Evolutionary conservation across 2,329 filamentous ascomycete species (phyloP).

Genomic region (Truncatella angustata): DNA sequence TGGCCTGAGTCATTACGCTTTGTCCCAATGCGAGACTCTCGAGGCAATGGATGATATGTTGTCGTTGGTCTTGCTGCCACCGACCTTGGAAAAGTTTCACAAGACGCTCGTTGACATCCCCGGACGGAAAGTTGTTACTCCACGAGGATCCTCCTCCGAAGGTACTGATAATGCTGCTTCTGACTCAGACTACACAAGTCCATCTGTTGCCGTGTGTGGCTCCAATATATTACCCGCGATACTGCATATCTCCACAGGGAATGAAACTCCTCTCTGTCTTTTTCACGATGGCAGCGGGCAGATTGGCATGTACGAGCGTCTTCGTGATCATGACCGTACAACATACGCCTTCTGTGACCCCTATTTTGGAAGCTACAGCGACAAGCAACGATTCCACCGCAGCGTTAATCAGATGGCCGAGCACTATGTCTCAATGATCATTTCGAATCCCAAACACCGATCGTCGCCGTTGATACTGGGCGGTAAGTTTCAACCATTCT

Average conservation of each 20-base stretch:
- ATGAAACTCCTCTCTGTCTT: constrained; percentile 4
- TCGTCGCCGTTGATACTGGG: constrained; percentile 4
- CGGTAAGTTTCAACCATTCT: constrained; percentile 4
- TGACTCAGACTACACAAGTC: neutral
- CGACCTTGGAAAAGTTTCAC: neutral
- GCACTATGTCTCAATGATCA: constrained; percentile 7
- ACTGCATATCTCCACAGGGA: neutral
- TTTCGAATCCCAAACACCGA: neutral
- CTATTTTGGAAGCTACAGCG: constrained; percentile 4
- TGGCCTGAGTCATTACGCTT: constrained; percentile 5
- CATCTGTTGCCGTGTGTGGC: neutral
- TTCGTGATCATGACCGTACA: constrained; percentile 7
- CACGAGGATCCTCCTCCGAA: neutral
- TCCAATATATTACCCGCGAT: neutral
- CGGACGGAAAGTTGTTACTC: neutral
- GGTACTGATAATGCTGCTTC: neutral
- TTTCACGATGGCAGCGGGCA: constrained; percentile 13
- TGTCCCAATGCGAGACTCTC: constrained; percentile 8
- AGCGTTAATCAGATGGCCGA: constrained; percentile 15
- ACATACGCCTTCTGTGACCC: constrained; percentile 11
- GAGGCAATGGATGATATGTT: constrained; percentile 1
- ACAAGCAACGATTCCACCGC: neutral
- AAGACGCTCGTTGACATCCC: neutral
- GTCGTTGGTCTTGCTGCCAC: constrained; percentile 3
- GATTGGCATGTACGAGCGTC: constrained; percentile 10